A percentile compares a stretch with the other conserved stretches of the same genome.
Evolutionary conservation across 2,329 filamentous ascomycete species (phyloP).

Genomic region (Coniella lustricola): DNA sequence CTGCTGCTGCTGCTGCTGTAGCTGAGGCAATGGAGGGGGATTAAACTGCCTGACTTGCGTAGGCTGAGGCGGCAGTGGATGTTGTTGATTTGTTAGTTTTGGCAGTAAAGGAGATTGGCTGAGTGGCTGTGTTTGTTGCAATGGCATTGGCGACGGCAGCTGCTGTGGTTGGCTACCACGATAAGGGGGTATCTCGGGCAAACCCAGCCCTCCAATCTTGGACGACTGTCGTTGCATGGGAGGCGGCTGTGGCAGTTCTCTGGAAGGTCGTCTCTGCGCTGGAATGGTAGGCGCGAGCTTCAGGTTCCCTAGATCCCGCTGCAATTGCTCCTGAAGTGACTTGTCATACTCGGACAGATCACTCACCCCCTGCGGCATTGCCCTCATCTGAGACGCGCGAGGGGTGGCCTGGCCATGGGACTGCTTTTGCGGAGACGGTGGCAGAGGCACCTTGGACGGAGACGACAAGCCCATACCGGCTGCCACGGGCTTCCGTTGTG

Average conservation of each 20-base stretch:
- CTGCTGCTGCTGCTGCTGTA: slow-evolving; percentile 22
- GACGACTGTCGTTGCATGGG: slow-evolving; percentile 28
- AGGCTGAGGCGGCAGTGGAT: slow-evolving; percentile 17
- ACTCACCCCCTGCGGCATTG: slow-evolving; percentile 40
- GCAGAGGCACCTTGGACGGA: slow-evolving; percentile 54
- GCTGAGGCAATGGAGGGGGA: slow-evolving; percentile 4
- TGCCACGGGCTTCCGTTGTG: slow-evolving; percentile 48
- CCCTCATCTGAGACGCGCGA: slow-evolving; percentile 34
- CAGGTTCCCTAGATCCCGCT: slow-evolving; percentile 53
- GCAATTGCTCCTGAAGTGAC: slow-evolving; percentile 55
- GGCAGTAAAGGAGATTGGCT: slow-evolving; percentile 18
- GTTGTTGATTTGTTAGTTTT: slow-evolving; percentile 17
- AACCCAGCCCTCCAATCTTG: slow-evolving; percentile 33
- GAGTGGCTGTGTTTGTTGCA: slow-evolving; percentile 20
- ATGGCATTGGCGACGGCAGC: slow-evolving; percentile 21
- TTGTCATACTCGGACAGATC: slow-evolving; percentile 55
- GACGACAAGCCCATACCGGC: slow-evolving; percentile 31
- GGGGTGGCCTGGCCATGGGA: slow-evolving; percentile 36
- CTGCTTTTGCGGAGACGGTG: slow-evolving; percentile 49
- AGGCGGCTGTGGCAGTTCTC: slow-evolving; percentile 6
- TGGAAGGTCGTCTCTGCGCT: slow-evolving; percentile 11
- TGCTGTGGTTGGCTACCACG: slow-evolving; percentile 31
- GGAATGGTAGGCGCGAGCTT: slow-evolving; percentile 37
- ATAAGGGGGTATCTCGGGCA: slow-evolving; percentile 51
- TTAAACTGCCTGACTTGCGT: slow-evolving; percentile 19